Conservation (phyloP, 2,329 filamentous ascomycete genomes). For the Endoconidiophora laricicola region DNA sequence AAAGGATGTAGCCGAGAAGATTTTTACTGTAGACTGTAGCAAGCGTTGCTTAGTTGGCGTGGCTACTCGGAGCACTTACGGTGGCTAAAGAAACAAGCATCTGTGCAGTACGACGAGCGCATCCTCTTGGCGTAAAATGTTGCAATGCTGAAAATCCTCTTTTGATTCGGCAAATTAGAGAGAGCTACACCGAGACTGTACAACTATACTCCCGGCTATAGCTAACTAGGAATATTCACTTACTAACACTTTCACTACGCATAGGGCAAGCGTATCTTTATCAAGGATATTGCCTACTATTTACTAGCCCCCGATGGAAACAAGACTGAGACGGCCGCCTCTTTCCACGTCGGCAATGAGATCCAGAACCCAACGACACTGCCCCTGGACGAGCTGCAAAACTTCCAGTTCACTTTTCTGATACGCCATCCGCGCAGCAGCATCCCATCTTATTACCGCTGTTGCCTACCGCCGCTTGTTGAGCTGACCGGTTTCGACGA, state of each 20-base stretch:
- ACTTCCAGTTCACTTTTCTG: constrained; percentile 89
- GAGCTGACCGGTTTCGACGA: constrained; percentile 68
- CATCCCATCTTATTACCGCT: constrained; percentile 88
- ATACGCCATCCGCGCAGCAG: constrained; percentile 88
- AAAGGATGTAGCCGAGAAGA: too few species aligned
- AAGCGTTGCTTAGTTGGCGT: too few species aligned
- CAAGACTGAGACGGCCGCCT: constrained; percentile 57
- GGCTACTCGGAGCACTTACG: too few species aligned
- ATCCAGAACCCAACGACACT: constrained; percentile 71
- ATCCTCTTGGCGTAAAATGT: too few species aligned
- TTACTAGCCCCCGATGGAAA: constrained; percentile 59
- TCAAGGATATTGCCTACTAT: constrained; percentile 97
- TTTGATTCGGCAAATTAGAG: too few species aligned
- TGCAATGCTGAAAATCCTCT: too few species aligned
- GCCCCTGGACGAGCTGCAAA: constrained; percentile 53
- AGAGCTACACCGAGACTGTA: too few species aligned
- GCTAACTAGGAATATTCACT: constrained; percentile 3
- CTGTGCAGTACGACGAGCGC: too few species aligned
- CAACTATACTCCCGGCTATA: too few species aligned
- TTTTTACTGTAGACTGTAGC: too few species aligned
- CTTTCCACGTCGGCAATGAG: constrained; percentile 51
- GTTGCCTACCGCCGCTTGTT: constrained; percentile 75
- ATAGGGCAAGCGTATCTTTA: constrained; percentile 81
- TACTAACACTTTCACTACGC: constrained; percentile 14
- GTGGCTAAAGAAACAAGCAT: too few species aligned